Base-by-base conservation (phyloP, 345 rosid genomes). In the Brassica juncea region DNA sequence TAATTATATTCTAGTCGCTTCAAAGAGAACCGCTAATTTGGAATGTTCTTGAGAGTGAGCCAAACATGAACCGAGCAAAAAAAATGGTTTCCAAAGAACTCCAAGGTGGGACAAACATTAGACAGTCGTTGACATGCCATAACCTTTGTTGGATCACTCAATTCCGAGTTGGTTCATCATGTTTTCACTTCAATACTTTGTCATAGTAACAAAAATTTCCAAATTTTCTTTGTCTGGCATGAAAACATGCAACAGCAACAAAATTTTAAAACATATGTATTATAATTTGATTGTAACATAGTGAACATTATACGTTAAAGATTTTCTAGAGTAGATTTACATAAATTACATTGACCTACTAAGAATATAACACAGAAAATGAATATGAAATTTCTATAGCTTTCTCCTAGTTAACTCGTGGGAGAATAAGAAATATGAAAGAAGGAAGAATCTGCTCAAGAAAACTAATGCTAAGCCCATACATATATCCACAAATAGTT, bases 401-500 rank as follows among this genome's bases (percentile, higher is more conserved):
- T 66, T 54, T 71, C 77, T 71, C 72, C 76, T 65, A 78, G 28
- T 25, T 77, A 32, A 77, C 70, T n/a, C 64, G 31, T 15, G 55
- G 42, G 65, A 77, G 75, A 64, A 65, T 71, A 35, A 77, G 2
- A 58, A 75, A 27, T 52, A 47, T 62, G 34, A 72, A 72, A 28
- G 39, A 63, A 44, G 28, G 23, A 63, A 6, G 35, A 42, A 72
- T 68, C 77, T 78, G 82, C 77, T 72, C 19, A 66, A 72, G 68
- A 78, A 79, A 59, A 47, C 77, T 78, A 71, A 42, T 42, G 4
- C 49, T 42, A 42, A 42, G n/a, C 49, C 49, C 11, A 42, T 42
- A 42, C 49, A 42, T 42, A 42, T 42, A 42, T 42, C 49, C 14
- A 42, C 49, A 42, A 42, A 42, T 42, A 42, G 4, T 42, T 42